Conservation (phyloP, 345 rosid species). For the Atalantia buxifolia region DNA sequence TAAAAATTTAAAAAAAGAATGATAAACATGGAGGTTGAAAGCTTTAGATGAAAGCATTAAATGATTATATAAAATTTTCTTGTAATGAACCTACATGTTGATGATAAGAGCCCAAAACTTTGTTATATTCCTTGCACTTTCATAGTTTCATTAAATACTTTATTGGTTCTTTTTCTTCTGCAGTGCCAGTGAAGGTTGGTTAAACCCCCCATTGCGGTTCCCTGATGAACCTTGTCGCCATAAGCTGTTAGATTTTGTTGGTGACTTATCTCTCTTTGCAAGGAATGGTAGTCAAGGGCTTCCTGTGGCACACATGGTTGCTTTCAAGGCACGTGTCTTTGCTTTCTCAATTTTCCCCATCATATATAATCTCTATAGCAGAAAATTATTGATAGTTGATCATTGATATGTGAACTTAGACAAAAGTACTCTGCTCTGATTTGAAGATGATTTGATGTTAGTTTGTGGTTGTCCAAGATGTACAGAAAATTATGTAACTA, state of each 20-base stretch:
- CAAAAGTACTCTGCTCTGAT: not conserved
- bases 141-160: not conserved
- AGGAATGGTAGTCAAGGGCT: constrained; percentile 72
- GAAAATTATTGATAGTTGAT: not conserved
- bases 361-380: not conserved
- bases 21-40: not conserved
- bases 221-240: constrained; percentile 82
- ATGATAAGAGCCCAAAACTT: not conserved
- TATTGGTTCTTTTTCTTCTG: constrained; percentile 10
- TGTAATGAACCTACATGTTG: not conserved
- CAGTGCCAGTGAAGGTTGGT: constrained; percentile 78
- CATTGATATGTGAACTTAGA: not conserved
- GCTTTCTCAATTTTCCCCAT: not conserved
- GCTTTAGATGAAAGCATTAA: not conserved
- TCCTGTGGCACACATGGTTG: constrained; percentile 73
- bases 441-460: not conserved
- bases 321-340: constrained; percentile 51
- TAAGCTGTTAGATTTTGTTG: constrained; percentile 80
- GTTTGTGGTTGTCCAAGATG: not conserved
- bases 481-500: not conserved
- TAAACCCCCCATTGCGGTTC: constrained; percentile 76
- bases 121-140: not conserved
- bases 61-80: not conserved
- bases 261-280: constrained; percentile 80
- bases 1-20: not conserved